These are phyloP conservation scores for Penicillium vulpinum DNA, from an alignment of 2,329 filamentous ascomycete species.

Conservation along the genomic window DNA sequence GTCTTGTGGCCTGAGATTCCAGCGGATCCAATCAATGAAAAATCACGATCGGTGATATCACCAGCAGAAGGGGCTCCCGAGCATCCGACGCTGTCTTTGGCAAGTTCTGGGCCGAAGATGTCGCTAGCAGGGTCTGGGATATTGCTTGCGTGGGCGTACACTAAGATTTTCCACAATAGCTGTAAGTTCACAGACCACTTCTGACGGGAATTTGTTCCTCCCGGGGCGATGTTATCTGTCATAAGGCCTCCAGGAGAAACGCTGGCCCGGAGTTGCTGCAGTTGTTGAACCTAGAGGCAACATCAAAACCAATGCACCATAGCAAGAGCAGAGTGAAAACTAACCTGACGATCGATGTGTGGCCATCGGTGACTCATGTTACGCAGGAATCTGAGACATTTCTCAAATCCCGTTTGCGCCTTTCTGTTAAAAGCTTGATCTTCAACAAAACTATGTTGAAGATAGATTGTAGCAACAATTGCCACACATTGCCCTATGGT, in stretches of 20 bases:
- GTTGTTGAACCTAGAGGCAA: constrained; percentile 16
- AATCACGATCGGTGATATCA: constrained; percentile 31
- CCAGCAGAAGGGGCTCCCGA: constrained; percentile 2
- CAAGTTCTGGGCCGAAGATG: constrained; percentile 21
- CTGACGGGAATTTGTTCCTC: constrained; percentile 4
- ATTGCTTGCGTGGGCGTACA: constrained; percentile 39
- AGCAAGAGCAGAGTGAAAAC: neutral
- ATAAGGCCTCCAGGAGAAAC: constrained; percentile 26
- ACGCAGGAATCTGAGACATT: constrained; percentile 42
- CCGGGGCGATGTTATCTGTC: neutral
- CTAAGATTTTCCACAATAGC: constrained; percentile 40
- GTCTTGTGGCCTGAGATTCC: constrained; percentile 43
- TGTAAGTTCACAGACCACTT: constrained; percentile 38
- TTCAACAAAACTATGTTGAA: constrained; percentile 52
- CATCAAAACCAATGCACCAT: neutral
- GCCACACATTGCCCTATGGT: constrained; percentile 49
- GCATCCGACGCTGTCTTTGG: constrained; percentile 15
- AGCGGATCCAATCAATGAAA: constrained; percentile 41
- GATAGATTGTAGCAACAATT: constrained; percentile 51
- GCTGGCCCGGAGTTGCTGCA: constrained; percentile 37
- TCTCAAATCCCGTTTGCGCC: constrained; percentile 41
- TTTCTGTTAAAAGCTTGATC: constrained; percentile 33
- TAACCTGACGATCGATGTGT: constrained; percentile 27
- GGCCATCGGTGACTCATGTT: constrained; percentile 40
- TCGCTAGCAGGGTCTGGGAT: constrained; percentile 13